A percentile compares a stretch with the other conserved stretches of the same genome.
Conservation (phyloP, 305 asterid genomes). For the Striga hermonthica region DNA sequence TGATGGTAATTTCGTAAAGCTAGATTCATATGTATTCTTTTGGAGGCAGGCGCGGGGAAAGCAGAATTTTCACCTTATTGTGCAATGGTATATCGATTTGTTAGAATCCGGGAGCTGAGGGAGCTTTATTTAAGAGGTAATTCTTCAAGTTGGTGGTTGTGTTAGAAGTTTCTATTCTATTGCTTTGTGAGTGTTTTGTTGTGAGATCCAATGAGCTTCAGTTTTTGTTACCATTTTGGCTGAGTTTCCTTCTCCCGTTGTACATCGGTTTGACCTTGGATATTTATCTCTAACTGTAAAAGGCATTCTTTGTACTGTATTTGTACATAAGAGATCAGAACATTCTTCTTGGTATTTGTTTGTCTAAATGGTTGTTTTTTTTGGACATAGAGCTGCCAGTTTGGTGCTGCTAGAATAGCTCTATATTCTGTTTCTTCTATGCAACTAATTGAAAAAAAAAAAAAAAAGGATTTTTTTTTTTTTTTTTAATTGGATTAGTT, state of each 20-base stretch:
- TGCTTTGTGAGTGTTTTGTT: slow-evolving; percentile 32
- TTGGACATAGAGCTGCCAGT: not conserved
- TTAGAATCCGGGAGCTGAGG: slow-evolving; percentile 43
- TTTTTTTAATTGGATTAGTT: too few species aligned
- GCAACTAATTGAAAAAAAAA: too few species aligned
- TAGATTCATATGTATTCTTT: slow-evolving; percentile 64
- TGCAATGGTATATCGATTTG: slow-evolving; percentile 55
- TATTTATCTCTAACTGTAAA: slow-evolving; percentile 34
- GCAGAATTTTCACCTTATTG: slow-evolving; percentile 42
- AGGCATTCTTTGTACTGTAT: slow-evolving; percentile 44
- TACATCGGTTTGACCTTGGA: slow-evolving; percentile 44
- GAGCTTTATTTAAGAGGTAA: slow-evolving; percentile 44
- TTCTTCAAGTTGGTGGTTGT: slow-evolving; percentile 39
- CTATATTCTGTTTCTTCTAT: too few species aligned
- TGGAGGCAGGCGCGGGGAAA: slow-evolving; percentile 52
- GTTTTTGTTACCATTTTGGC: slow-evolving; percentile 28
- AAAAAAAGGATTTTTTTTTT: too few species aligned
- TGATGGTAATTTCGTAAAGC: slow-evolving; percentile 34
- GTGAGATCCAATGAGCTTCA: slow-evolving; percentile 37
- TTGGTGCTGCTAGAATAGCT: too few species aligned
- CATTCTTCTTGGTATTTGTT: slow-evolving; percentile 23
- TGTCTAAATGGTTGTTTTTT: not conserved
- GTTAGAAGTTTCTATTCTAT: slow-evolving; percentile 27
- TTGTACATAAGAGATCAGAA: slow-evolving; percentile 47
- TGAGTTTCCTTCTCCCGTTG: slow-evolving; percentile 41